A percentile compares a stretch with the other conserved stretches of the same genome.
Evolutionary conservation across 2,329 filamentous ascomycete genomes (phyloP).

Genomic region (Aspergillus viridinutans): DNA sequence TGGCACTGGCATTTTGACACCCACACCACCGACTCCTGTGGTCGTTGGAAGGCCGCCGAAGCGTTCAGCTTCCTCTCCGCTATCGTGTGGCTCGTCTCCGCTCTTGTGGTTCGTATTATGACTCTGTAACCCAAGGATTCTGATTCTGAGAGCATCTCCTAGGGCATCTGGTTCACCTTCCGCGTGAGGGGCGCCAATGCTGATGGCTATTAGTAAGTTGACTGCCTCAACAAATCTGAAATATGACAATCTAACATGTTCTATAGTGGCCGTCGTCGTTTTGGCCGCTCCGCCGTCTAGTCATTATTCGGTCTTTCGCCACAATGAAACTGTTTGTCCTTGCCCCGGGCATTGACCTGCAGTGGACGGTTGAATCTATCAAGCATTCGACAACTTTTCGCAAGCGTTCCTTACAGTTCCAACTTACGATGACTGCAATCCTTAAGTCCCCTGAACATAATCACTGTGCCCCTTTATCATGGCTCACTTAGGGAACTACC

Average conservation of each 20-base stretch:
- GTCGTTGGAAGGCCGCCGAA: slow-evolving; percentile 65
- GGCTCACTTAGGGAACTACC: not conserved
- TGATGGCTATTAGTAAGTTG: slow-evolving; percentile 20
- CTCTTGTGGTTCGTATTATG: slow-evolving; percentile 46
- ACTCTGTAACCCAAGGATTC: not conserved
- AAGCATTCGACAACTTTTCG: not conserved
- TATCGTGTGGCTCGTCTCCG: slow-evolving; percentile 65
- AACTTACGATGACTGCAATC: not conserved
- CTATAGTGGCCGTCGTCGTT: slow-evolving; percentile 8
- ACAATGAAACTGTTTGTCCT: not conserved
- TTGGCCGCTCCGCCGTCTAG: slow-evolving; percentile 10
- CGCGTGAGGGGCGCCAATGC: slow-evolving; percentile 17
- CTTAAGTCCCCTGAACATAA: not conserved
- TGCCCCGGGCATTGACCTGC: not conserved
- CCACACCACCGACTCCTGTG: slow-evolving; percentile 50
- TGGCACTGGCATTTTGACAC: slow-evolving; percentile 59
- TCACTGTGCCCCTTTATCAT: not conserved
- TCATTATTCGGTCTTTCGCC: not conserved
- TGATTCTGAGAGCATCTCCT: slow-evolving; percentile 9
- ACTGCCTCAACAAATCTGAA: not conserved
- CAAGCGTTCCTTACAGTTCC: not conserved
- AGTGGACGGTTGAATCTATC: not conserved
- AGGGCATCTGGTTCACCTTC: slow-evolving; percentile 37
- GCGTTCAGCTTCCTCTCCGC: slow-evolving; percentile 70
- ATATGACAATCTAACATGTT: not conserved